Evolutionary conservation across 306 rosid species (phyloP), one percentile per base, ranked within the genome.

Genomic region (Cucurbita argyrosperma): DNA sequence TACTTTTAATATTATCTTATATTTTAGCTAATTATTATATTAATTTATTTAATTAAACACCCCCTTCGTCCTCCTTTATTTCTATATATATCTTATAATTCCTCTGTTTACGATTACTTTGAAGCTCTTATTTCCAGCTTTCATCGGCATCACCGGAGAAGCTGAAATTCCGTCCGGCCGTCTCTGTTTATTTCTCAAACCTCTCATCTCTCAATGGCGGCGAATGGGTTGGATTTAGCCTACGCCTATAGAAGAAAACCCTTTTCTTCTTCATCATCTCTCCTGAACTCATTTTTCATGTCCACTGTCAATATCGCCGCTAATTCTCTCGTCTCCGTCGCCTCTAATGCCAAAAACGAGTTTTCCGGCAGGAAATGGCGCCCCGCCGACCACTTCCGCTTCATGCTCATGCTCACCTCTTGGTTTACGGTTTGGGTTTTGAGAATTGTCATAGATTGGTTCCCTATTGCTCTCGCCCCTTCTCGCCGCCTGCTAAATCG

Each of bases 261-360:
- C 30, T 15, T 61, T 5, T 51, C 5, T 37, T 52, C 76, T 16
- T 4, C 66, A 11, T 21, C 60, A 0, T 72, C 77, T 11, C 49
- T 74, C 2, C 51, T 74, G 4, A 58, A 46, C 43, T 74, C 68
- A n/a, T 57, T 83, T 35, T 83, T 83, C 76, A 74, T 75, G 76
- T 83, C 80, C 70, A 80, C 87, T 3, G 82, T 78, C 21, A 83
- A 83, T 16, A 38, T 72, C 18, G 84, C 87, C 18, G 84, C 84
- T 15, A 83, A 71, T 56, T 75, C 84, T 2, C 87, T 83, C 9
- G 82, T 83, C 49, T 80, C 82, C n/a, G 82, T 78, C 42, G 83
- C 83, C 14, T 74, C 77, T 6, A 39, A 8, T 26, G 39, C 67
- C 2, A 74, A 43, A 26, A 57, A 42, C 42, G 67, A 58, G 2